These are phyloP conservation scores for Neoconidiobolus thromboides DNA, from an alignment of 371 early-diverging fungal species.

Conservation along the genomic window DNA sequence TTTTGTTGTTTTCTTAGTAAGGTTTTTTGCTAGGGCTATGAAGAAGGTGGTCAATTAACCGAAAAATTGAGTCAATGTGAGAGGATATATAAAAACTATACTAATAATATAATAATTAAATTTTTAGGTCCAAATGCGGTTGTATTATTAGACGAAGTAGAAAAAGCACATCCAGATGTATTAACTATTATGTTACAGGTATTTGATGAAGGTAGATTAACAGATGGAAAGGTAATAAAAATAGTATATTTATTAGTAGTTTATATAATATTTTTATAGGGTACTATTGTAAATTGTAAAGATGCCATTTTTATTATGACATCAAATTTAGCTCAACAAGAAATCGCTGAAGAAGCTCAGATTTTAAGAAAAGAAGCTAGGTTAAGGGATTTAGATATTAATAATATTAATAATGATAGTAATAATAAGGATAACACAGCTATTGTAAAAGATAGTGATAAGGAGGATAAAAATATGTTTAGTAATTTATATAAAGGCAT, in stretches of 20 bases:
- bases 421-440: background rate
- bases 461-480: conserved; percentile 2
- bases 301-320: conserved; percentile 90
- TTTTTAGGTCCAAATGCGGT: conserved; percentile 47
- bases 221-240: conserved; percentile 35
- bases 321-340: conserved; percentile 51
- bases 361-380: conserved; percentile 26
- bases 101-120: too few species aligned
- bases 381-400: conserved; percentile 13
- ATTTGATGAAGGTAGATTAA: conserved; percentile 77
- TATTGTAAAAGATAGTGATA: conserved; percentile 10
- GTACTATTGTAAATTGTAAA: conserved; percentile 68
- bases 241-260: too few species aligned
- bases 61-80: conserved; percentile 63
- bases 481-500: too few species aligned
- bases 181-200: conserved; percentile 59
- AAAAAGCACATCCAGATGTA: conserved; percentile 67
- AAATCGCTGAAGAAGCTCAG: conserved; percentile 36
- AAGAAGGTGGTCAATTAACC: conserved; percentile 66
- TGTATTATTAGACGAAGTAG: conserved; percentile 78
- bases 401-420: conserved; percentile 7
- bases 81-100: too few species aligned
- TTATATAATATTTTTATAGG: conserved; percentile 9
- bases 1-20: too few species aligned
- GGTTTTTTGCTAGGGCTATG: conserved; percentile 24